A percentile compares a stretch with the other conserved stretches of the same genome.
Conservation (phyloP, 2,329 filamentous ascomycete species). For the Cladosporium sp. region DNA sequence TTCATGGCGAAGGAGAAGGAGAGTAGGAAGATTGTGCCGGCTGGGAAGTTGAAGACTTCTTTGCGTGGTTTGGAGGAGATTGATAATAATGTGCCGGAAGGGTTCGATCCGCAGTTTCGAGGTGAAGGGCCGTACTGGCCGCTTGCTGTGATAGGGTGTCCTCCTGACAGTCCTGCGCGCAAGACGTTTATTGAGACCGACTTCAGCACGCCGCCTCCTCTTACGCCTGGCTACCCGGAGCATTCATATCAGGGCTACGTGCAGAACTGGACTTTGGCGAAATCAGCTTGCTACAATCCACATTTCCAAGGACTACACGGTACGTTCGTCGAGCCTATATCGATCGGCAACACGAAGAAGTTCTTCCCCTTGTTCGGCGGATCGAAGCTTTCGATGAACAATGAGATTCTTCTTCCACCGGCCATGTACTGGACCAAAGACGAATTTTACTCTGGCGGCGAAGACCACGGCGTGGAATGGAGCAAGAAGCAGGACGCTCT, state of each 20-base stretch:
- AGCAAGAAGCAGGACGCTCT: slow-evolving; percentile 44
- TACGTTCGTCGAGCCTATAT: slow-evolving; percentile 52
- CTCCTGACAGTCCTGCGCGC: slow-evolving; percentile 42
- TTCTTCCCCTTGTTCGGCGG: slow-evolving; percentile 55
- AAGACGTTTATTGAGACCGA: slow-evolving; percentile 40
- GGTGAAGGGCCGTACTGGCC: slow-evolving; percentile 45
- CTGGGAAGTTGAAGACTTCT: slow-evolving; percentile 34
- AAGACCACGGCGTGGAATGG: slow-evolving; percentile 46
- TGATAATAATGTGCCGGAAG: slow-evolving; percentile 30
- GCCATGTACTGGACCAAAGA: slow-evolving; percentile 54
- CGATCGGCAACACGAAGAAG: slow-evolving; percentile 45
- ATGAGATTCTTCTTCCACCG: slow-evolving; percentile 55
- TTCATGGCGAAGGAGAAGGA: slow-evolving; percentile 40
- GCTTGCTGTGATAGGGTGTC: slow-evolving; percentile 46
- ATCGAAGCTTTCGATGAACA: slow-evolving; percentile 54
- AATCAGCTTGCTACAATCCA: slow-evolving; percentile 50
- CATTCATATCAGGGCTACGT: slow-evolving; percentile 50
- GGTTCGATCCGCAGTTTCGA: slow-evolving; percentile 38
- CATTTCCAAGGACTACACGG: slow-evolving; percentile 51
- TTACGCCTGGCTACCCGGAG: slow-evolving; percentile 34
- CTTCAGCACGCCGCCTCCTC: slow-evolving; percentile 41
- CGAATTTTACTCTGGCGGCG: slow-evolving; percentile 46
- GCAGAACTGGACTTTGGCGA: slow-evolving; percentile 49
- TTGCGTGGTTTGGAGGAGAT: slow-evolving; percentile 34
- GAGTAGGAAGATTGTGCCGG: slow-evolving; percentile 35